Conservation (phyloP, 108 stramenopile genomes). For the Seminavis robusta region DNA sequence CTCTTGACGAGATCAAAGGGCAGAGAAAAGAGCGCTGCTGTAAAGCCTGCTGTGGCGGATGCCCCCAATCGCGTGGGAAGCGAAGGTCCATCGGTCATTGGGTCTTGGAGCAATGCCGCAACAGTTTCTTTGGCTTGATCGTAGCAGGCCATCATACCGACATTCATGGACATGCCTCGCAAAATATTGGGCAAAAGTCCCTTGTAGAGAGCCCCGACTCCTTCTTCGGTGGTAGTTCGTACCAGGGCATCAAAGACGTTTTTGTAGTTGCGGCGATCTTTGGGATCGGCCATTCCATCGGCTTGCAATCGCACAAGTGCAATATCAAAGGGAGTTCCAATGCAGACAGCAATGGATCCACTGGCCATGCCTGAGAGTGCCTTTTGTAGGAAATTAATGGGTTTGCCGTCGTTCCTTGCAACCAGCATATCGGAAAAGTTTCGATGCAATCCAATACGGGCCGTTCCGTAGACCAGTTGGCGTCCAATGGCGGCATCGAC, state of each 20-base stretch:
- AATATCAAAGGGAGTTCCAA: slow-evolving; percentile 98
- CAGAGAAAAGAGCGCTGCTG: slow-evolving; percentile 90
- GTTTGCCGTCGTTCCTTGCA: slow-evolving; percentile 74
- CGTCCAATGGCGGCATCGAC: slow-evolving; percentile 96
- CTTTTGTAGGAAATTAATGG: slow-evolving; percentile 87
- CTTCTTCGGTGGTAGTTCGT: slow-evolving; percentile 90
- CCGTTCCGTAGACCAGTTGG: slow-evolving; percentile 98
- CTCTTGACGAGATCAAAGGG: slow-evolving; percentile 98
- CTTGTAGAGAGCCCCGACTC: slow-evolving; percentile 91
- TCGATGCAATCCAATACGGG: slow-evolving; percentile 97
- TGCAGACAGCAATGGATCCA: slow-evolving; percentile 95
- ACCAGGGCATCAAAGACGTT: slow-evolving; percentile 95
- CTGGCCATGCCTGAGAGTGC: slow-evolving; percentile 87
- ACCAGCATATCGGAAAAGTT: slow-evolving; percentile 88
- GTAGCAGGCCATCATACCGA: slow-evolving; percentile 98
- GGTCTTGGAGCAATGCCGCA: slow-evolving; percentile 66
- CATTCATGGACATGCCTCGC: slow-evolving; percentile 99
- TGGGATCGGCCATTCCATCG: slow-evolving; percentile 90
- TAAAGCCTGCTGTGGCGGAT: slow-evolving; percentile 87
- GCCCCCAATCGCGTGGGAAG: slow-evolving; percentile 84
- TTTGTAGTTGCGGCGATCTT: slow-evolving; percentile 93
- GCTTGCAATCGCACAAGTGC: slow-evolving; percentile 95
- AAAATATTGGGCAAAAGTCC: slow-evolving; percentile 93
- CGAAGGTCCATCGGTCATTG: slow-evolving; percentile 76
- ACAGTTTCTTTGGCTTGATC: slow-evolving; percentile 95